These are phyloP conservation scores for Solanum sitiens DNA, from an alignment of 257 asterid genomes.

Conservation along the genomic window DNA sequence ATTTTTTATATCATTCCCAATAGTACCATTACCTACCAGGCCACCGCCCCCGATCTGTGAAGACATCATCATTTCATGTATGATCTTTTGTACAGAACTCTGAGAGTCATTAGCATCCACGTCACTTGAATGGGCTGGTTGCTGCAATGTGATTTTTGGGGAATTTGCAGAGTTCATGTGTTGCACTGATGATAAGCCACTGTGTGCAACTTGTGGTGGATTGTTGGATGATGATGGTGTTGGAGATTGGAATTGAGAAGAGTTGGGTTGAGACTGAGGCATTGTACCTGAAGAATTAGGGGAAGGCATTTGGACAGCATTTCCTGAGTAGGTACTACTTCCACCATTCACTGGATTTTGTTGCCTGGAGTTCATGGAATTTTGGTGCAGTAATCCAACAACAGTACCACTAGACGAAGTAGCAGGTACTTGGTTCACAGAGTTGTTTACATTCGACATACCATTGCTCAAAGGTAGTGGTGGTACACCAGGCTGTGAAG, in stretches of 20 bases:
- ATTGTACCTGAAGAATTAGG: constrained; percentile 51
- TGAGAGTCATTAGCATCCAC: constrained; percentile 71
- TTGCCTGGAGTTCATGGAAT: constrained; percentile 63
- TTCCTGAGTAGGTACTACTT: constrained; percentile 43
- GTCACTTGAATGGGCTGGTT: constrained; percentile 51
- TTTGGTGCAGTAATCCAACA: constrained; percentile 58
- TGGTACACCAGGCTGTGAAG: constrained; percentile 29
- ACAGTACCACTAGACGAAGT: constrained; percentile 35
- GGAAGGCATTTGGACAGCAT: constrained; percentile 49
- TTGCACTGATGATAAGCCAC: constrained; percentile 29
- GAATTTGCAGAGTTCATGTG: constrained; percentile 40
- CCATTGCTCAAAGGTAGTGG: constrained; percentile 50
- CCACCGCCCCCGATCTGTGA: constrained; percentile 53
- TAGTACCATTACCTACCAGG: constrained; percentile 34
- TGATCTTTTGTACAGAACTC: constrained; percentile 82
- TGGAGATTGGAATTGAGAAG: constrained; percentile 62
- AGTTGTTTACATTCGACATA: constrained; percentile 28
- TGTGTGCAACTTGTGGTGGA: constrained; percentile 41
- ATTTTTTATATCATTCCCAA: constrained; percentile 48
- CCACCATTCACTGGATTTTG: constrained; percentile 34
- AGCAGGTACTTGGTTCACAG: constrained; percentile 30
- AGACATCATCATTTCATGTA: constrained; percentile 83
- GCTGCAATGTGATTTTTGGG: constrained; percentile 54
- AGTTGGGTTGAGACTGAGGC: constrained; percentile 45
- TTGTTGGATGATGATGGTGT: constrained; percentile 60